Evolutionary conservation across 2,329 filamentous ascomycete species (phyloP), one percentile per base, ranked within the genome.

Genomic region (Cladophialophora bantiana): DNA sequence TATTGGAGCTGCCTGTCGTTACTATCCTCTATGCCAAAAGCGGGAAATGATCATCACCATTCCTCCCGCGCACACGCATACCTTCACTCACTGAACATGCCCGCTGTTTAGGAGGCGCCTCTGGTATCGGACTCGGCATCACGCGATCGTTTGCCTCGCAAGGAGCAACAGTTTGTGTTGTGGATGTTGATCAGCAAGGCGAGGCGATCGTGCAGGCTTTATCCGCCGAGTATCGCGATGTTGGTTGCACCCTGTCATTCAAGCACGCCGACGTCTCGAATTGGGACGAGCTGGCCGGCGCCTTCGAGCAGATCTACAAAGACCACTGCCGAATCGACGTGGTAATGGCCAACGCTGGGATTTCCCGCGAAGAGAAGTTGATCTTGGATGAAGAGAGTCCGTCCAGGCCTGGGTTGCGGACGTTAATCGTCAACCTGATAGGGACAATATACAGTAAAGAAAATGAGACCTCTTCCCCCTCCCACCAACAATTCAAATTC

Each of bases 261-360:
- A 67, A 74, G 40, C 60, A 72, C 45, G 75, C 73, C 62, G 75
- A 78, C 55, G 73, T 77, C 3, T 76, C 76, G 9, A 75, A 73
- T 2, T 78, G 77, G 77, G 74, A 77, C 31, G 75, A 74, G 45
- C 77, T 79, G 55, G 76, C 75, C 0, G 65, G 70, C 0, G 78
- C 73, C 0, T 81, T 81, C 57, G 71, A 74, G 62, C 73, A 75
- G 20, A 71, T 78, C 1, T 73, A 75, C 56, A 67, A 70, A 3
- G 64, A 74, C 10, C 73, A 74, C 12, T 79, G 80, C 1, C 72
- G 74, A 7, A 70, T 84, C 15, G 82, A 85, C 65, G 69, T 83
- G 3, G 82, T 84, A 7, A 79, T 83, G 72, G 83, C 83, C 32
- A 85, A 85, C 69, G 83, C 83, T 0, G 83, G 83, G 0, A 78